These are phyloP conservation scores for Acanthochlamys bracteata DNA, from an alignment of 106 monocot genomes.

Conservation along the genomic window DNA sequence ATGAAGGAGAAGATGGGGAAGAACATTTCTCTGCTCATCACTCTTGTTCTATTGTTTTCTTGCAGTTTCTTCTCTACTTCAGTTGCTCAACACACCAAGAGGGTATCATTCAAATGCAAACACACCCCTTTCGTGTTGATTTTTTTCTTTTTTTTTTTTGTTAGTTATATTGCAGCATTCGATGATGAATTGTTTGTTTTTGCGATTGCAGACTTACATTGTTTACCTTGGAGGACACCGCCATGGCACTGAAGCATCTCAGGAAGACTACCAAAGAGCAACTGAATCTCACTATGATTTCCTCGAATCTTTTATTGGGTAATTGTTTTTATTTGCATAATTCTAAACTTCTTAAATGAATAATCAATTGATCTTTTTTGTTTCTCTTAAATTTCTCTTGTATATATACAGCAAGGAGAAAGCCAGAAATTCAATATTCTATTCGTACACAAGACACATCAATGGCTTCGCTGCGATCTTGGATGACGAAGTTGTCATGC, in stretches of 20 bases:
- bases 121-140: no score
- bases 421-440: constrained; percentile 37
- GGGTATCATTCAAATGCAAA: no score
- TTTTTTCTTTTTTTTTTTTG: no score
- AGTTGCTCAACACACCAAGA: neutral
- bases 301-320: constrained; percentile 30
- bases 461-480: constrained; percentile 65
- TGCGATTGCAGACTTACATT: constrained; percentile 38
- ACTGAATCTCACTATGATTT: constrained; percentile 29
- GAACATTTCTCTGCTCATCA: no score
- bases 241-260: constrained; percentile 28
- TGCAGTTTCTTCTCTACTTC: neutral
- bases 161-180: no score
- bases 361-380: neutral
- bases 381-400: neutral
- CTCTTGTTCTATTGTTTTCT: neutral
- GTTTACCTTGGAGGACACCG: constrained; percentile 56
- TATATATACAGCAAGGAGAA: constrained; percentile 42
- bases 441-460: constrained; percentile 62
- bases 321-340: constrained; percentile 5
- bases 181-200: neutral
- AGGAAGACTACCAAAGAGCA: constrained; percentile 15
- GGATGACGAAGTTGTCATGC: constrained; percentile 31
- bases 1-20: neutral
- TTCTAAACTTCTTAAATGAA: constrained; percentile 10